Base-by-base conservation (phyloP, 179 eudicot species). In the Vitellaria paradoxa region DNA sequence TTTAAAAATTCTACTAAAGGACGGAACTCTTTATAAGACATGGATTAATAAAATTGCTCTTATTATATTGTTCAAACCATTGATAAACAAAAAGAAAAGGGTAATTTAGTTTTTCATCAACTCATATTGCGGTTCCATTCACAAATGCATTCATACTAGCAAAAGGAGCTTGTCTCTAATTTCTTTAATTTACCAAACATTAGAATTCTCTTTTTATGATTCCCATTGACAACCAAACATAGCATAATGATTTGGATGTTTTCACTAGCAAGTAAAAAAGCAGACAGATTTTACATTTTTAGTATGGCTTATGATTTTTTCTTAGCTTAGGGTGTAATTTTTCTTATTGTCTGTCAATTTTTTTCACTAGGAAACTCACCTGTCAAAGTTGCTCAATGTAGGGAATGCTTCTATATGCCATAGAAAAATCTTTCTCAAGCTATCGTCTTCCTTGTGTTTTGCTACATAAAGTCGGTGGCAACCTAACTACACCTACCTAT, bases 271-370 rank as follows among this genome's bases (percentile, higher is more conserved):
- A 26, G 10, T 17, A 50, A 2, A 71, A 55, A 64, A 64, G 24
- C 2, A 64, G 11, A 30, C 37, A 17, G 13, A 7, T 68, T 68
- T 47, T 68, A 47, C 56, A 45, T 17, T 6, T 40, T 24, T 30
- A 30, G 37, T 30, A 30, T 53, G 55, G 18, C 45, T 18, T 37
- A 72, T 72, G 63, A 53, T 72, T 72, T 72, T 72, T 55, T 26
- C 75, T 55, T 72, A 53, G 75, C 63, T 72, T 72, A 72, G 24
- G 63, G 75, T 55, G 63, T 9, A 72, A 72, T 53, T 21, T 55
- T 72, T 55, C 23, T 72, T 12, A 7, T 30, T 55, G 24, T 17
- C 30, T 18, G 8, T 21, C 60, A 8, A 26, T 47, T 55, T 55
- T 23, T 21, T 11, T 30, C 24, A 53, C 26, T 37, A 14, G 63